Base-by-base conservation (phyloP, 225 moss, liverwort and hornwort genomes). In the Straminergon stramineum region DNA sequence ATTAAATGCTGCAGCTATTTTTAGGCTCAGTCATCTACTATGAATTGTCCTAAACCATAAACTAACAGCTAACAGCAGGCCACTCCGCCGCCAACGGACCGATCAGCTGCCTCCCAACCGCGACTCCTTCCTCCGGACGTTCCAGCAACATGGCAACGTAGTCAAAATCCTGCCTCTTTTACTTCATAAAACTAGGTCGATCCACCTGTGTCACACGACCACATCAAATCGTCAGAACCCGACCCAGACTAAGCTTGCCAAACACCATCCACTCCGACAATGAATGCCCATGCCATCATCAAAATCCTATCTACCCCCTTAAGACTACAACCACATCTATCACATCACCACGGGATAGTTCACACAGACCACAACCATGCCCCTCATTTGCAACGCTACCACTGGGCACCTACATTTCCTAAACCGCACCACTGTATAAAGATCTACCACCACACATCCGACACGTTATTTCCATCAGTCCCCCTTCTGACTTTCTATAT, bases 181-280 rank as follows among this genome's bases (percentile, higher is more conserved):
- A 85, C 91, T 80, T 27, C 84, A 16, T 22, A 89, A 87, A 87
- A 87, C 91, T 93, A 93, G 79, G 91, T 93, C 87, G 94, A 91
- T 80, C 94, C 95, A 90, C 95, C 95, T 95, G 94, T 63, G 51
- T 55, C 87, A 92, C 48, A 76, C 75, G 86, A 81, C 83, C 83
- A 88, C 37, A 45, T 14, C 4, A 52, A 30, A 88, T 62, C 79
- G 71, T 94, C 91, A 93, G 73, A 70, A 64, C 27, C 18, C 30
- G 15, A 71, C 27, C 55, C 11, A 11, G 35, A 6, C 73, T n/a
- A 11, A 52, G 2, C 63, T 20, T 71, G 28, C 31, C 26, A 75
- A 5, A 23, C n/a, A 45, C 35, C 41, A 73, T 73, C 27, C 64
- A 66, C 28, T 66, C 85, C 9, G 22, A 86, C 52, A 41, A 65